Percentiles rank a stretch among this genome's conserved stretches.
phyloP scores from a whole-genome alignment of 805 yeast genomes.

The Wickerhamiella qilinensis region DNA sequence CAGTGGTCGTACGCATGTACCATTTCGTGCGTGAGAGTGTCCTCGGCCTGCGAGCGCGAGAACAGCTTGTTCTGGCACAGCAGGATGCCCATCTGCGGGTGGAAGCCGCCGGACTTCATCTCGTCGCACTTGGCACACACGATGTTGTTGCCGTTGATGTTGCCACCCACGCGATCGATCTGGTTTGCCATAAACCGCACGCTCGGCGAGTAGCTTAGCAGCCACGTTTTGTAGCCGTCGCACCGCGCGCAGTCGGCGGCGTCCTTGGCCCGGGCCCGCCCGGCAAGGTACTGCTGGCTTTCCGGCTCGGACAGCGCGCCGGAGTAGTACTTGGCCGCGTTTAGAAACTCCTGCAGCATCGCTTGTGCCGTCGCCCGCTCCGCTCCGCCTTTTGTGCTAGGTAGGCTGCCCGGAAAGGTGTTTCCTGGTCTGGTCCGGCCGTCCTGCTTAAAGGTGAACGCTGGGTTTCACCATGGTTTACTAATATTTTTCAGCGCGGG shows the following conservation, averaged over 20 bases:
- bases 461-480: no score
- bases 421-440: no score
- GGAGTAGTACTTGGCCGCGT: constrained; percentile 8
- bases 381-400: no score
- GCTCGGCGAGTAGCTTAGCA: constrained; percentile 56
- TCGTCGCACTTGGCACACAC: constrained; percentile 76
- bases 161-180: constrained; percentile 49
- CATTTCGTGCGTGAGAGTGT: constrained; percentile 81
- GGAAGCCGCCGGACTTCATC: constrained; percentile 77
- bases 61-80: constrained; percentile 70
- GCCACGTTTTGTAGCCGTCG: constrained; percentile 64
- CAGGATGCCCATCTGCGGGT: constrained; percentile 75
- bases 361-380: no score
- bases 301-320: constrained; percentile 8
- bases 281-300: constrained; percentile 6
- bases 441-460: no score
- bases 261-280: constrained; percentile 35
- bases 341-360: neutral
- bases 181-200: constrained; percentile 79
- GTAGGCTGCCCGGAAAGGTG: no score
- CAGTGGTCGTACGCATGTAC: constrained; percentile 86
- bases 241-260: constrained; percentile 60
- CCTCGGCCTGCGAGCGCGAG: constrained; percentile 71
- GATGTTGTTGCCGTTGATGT: constrained; percentile 35
- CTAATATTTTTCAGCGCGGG: no score